Conservation (phyloP, 352 stramenopile genomes). For the Pythium phragmiticola region DNA sequence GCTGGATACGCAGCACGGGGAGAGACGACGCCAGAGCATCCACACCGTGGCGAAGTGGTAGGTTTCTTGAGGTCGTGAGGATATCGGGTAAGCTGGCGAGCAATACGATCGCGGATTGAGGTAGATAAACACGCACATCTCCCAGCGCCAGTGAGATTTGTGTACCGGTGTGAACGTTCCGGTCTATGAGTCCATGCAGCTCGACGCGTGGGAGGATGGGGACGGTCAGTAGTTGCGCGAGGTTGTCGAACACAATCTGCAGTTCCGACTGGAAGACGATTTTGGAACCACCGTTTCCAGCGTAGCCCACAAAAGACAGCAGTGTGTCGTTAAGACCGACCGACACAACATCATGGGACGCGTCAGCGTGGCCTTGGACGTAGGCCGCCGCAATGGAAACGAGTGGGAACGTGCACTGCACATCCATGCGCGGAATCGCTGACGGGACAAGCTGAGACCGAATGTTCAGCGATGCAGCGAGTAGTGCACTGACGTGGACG, state of each 20-base stretch:
- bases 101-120: conserved; percentile 68
- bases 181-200: conserved; percentile 41
- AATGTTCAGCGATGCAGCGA: conserved; percentile 69
- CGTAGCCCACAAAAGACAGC: conserved; percentile 33
- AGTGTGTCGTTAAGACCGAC: conserved; percentile 45
- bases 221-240: conserved; percentile 67
- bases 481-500: conserved; percentile 61
- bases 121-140: conserved; percentile 56
- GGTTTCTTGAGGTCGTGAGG: neutral
- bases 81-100: conserved; percentile 50
- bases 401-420: conserved; percentile 19
- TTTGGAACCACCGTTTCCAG: conserved; percentile 27
- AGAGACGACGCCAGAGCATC: conserved; percentile 25
- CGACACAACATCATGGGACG: conserved; percentile 59
- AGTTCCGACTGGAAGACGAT: conserved; percentile 42
- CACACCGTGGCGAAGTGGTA: neutral
- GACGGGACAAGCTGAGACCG: conserved; percentile 40
- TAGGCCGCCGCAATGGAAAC: conserved; percentile 14
- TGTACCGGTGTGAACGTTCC: conserved; percentile 31
- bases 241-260: conserved; percentile 69
- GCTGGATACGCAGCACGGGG: conserved; percentile 34
- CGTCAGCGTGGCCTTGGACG: conserved; percentile 29
- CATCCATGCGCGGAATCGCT: conserved; percentile 42
- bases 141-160: conserved; percentile 52
- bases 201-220: conserved; percentile 56